Conservation (phyloP, 495 filamentous ascomycete species). For the Aspergillus bridgeri region DNA sequence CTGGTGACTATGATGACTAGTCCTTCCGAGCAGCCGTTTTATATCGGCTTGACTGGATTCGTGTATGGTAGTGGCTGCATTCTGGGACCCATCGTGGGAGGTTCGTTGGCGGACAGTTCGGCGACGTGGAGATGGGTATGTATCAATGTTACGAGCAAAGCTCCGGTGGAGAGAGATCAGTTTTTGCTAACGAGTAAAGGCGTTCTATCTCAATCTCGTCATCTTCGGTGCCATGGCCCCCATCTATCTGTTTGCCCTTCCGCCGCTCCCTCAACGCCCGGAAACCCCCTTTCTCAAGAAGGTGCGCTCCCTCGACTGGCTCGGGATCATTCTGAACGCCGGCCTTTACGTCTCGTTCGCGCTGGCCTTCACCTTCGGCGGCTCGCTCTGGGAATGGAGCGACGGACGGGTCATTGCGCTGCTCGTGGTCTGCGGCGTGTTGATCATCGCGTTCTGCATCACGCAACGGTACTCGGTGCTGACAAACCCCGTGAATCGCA, state of each 20-base stretch:
- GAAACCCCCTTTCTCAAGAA: background rate
- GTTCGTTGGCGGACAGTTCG: constrained; percentile 20
- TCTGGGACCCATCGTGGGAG: constrained; percentile 45
- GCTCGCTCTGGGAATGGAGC: background rate
- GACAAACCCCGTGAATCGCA: background rate
- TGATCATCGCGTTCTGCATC: background rate
- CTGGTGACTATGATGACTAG: background rate
- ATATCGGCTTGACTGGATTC: constrained; percentile 35
- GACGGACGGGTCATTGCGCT: background rate
- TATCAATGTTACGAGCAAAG: too few species aligned
- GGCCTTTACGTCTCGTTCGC: background rate
- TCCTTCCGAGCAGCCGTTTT: constrained; percentile 39
- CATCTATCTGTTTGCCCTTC: constrained; percentile 3
- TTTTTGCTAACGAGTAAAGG: constrained; percentile 30
- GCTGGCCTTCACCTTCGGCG: background rate
- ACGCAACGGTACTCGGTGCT: background rate
- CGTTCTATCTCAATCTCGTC: constrained; percentile 63
- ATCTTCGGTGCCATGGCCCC: constrained; percentile 38
- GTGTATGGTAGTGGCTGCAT: constrained; percentile 45
- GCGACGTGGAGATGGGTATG: background rate
- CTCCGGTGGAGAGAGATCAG: too few species aligned
- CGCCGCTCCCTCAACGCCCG: constrained; percentile 4
- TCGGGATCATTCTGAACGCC: background rate
- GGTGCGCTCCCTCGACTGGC: background rate
- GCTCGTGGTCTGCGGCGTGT: background rate